Percentiles rank a stretch among this genome's conserved stretches.
phyloP scores from a whole-genome alignment of 306 rosid species.

The Rosa multiflora region DNA sequence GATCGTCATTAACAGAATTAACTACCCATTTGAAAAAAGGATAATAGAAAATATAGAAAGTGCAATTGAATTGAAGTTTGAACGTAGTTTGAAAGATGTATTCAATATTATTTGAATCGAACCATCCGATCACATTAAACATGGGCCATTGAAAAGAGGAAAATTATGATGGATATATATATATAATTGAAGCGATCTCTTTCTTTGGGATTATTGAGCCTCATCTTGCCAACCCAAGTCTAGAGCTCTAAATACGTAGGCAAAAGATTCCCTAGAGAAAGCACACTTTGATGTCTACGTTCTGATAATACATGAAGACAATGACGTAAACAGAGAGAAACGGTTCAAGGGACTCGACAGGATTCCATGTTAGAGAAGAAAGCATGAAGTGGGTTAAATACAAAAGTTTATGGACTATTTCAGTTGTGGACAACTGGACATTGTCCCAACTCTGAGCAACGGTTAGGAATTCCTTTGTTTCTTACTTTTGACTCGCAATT shows the following conservation, averaged over 20 bases:
- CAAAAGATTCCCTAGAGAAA: neutral
- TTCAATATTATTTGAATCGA: neutral
- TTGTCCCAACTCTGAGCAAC: neutral
- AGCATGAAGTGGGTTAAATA: neutral
- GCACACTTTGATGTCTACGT: neutral
- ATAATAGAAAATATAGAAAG: neutral
- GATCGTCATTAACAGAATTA: constrained; percentile 50
- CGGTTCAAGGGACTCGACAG: neutral
- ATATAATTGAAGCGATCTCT: neutral
- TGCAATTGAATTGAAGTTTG: neutral
- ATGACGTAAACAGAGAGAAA: neutral
- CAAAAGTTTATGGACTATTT: neutral
- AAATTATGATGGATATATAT: neutral
- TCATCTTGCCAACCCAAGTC: neutral
- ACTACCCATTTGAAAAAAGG: constrained; percentile 32
- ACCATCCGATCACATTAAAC: neutral
- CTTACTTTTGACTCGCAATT: neutral
- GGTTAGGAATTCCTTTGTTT: neutral
- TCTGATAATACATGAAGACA: neutral
- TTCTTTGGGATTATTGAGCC: neutral
- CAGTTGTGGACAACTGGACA: neutral
- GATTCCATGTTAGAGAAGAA: neutral
- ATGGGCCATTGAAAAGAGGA: no score
- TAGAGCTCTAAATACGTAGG: neutral
- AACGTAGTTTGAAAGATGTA: neutral